Base-by-base conservation (phyloP, 148 eudicot genomes). In the Simmondsia chinensis region DNA sequence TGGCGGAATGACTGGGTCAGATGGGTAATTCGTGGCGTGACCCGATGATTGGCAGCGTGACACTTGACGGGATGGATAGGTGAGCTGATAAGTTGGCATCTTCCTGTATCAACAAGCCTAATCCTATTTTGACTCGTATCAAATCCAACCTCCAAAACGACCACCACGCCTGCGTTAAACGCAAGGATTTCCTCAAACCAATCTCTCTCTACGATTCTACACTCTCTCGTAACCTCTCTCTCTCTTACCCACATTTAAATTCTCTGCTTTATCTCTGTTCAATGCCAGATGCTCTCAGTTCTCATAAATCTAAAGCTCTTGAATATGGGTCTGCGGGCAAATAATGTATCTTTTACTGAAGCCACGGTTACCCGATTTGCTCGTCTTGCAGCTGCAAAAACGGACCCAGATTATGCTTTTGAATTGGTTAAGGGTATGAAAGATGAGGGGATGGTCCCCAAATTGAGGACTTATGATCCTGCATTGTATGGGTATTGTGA, bases 351-450 rank as follows among this genome's bases (percentile, higher is more conserved):
- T 18, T 73, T 73, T 1, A 89, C 77, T 4, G 97, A 89, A 59
- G 97, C 97, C 7, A 89, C 97, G 1, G 60, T 78, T 52, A 84
- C 97, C 2, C 75, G 83, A 12, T 47, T 80, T 15, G 73, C 87
- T 0, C 64, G 97, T 20, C 70, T 89, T 11, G 72, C 87, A 1
- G 74, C 74, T 3, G 87, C 82, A 0, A 76, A 59, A 7, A 73
- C 63, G 1, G 95, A 89, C 17, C 87, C 76, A 0, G 78, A 64
- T 52, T 59, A 19, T 2, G 91, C 87, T 0, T 89, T 84, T 20
- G 69, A 70, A 7, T 57, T 89, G 35, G 74, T 83, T 1, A 84
- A 71, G 42, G 32, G 36, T n/a, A 64, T 76, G 63, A 58, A 43
- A 13, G 42, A 39, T 1, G 46, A 59, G 20, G 65, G 55, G 11